Base-by-base conservation (phyloP, 306 rosid species). In the Dryas octopetala region DNA sequence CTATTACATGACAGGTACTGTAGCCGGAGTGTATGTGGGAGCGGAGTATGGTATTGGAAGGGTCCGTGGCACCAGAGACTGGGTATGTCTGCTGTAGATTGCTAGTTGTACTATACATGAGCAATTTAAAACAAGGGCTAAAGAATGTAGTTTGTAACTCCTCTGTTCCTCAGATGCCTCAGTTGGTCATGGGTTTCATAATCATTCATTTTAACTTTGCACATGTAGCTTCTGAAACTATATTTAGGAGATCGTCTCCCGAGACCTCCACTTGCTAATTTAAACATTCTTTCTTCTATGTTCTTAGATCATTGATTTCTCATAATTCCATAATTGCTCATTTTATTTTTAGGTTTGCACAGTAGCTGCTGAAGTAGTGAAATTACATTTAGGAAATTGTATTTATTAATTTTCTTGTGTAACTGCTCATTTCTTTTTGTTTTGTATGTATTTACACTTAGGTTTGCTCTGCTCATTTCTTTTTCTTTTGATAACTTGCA, bases 21-120 rank as follows among this genome's bases (percentile, higher is more conserved):
- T 90, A 26, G 97, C 94, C 46, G 97, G 95, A 23, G 51, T 91
- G 8, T 94, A 91, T 63, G 96, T 94, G 78, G 98, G 98, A 66
- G 61, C 76, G 66, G 96, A 90, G 84, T 94, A 90, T 73, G 96
- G 93, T n/a, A 78, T 76, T 2, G 97, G 87, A 82, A 84, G 91
- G 77, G 55, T 87, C 67, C 91, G 97, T 32, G 97, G 96, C 76
- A 85, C 59, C n/a, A 86, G 96, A 59, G 98, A 91, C 58, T 94
- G 98, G 98, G 98, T 91, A 88, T 50, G 79, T 83, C 76, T 66
- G 74, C 70, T 68, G 19, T 71, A 23, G 45, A 23, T 60, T 32
- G 70, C 75, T 62, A 46, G 45, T 70, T 73, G 45, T 14, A 69
- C 9, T 51, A 9, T 69, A 51, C 61, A 43, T 55, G 65, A 43